Base-by-base conservation (phyloP, 2,329 filamentous ascomycete genomes). In the Alternaria alternata region DNA sequence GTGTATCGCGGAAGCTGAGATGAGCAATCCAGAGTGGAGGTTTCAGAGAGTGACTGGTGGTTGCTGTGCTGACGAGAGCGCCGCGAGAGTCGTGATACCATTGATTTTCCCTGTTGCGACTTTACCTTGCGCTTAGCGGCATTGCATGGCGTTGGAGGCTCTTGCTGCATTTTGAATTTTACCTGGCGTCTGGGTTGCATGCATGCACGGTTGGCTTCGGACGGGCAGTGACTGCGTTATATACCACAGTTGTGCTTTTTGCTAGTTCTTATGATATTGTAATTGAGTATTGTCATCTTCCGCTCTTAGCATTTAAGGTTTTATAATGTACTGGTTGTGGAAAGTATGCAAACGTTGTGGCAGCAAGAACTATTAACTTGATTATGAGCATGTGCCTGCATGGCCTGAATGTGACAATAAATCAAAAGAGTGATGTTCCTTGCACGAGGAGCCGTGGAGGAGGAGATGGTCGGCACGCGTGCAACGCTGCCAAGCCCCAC, bases 71-170 rank as follows among this genome's bases (percentile, higher is more conserved):
- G 49, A 59, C 56, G 42, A 57, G 47, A 43, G 57, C 28, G 58
- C 59, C 44, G 57, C 51, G 52, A 51, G 49, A 53, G 42, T 67
- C 41, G 51, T 54, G 39, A 61, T 41, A 46, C 47, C 11, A 54
- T 57, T 47, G 47, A 51, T 62, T 67, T 60, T 47, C 38, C 43
- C 43, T n/a, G 43, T 57, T 36, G 57, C 46, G 53, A 44, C 57
- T 65, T 67, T 47, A 62, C 34, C 54, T 62, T 63, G 62, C 61
- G 63, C 61, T 70, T 61, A 71, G 68, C 68, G 66, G 73, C 75
- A 77, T 78, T 72, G 67, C 69, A 69, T 63, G 74, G 74, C 69
- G 75, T 77, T 75, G 55, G 64, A 62, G 62, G 58, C 48, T 51
- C 20, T 39, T 46, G 24, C 36, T 48, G 22, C 48, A 43, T 56